Evolutionary conservation across 768 basidiomycete genomes (phyloP).

Genomic region (Boletellus ananas): DNA sequence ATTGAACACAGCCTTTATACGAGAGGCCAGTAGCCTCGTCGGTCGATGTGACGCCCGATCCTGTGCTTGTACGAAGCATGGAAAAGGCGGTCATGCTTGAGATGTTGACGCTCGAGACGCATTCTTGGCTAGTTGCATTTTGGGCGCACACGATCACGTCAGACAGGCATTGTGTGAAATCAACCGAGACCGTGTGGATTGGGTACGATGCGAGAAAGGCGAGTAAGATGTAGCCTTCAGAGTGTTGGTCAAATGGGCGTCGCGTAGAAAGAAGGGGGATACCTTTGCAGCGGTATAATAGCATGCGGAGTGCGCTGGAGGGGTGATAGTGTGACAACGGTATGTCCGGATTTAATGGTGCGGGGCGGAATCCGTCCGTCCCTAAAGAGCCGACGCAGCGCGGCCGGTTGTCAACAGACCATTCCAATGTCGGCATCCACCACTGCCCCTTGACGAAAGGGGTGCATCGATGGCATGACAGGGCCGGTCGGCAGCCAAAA

Average conservation of each 20-base stretch:
- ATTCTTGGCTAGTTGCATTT: neutral
- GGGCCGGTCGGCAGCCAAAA: too few relatives aligned
- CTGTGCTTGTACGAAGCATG: conserved; percentile 10
- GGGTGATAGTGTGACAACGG: neutral
- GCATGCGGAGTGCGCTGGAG: conserved; percentile 1
- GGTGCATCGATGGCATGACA: too few relatives aligned
- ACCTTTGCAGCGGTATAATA: conserved; percentile 4
- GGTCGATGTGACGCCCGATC: neutral
- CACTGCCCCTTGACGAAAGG: too few relatives aligned
- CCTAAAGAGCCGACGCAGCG: too few relatives aligned
- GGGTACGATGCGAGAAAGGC: neutral
- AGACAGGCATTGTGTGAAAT: conserved; percentile 14
- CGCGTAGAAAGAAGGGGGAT: neutral
- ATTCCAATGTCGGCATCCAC: too few relatives aligned
- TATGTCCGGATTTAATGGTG: neutral
- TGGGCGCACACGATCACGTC: conserved; percentile 3
- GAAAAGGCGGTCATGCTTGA: conserved; percentile 10
- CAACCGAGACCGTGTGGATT: neutral
- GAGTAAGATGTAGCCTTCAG: neutral
- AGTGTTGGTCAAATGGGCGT: neutral
- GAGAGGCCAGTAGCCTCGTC: conserved; percentile 9
- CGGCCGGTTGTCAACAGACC: neutral
- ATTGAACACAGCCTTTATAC: neutral
- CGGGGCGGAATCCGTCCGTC: too few relatives aligned
- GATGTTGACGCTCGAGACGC: neutral